These are phyloP conservation scores for Stropharia rugosoannulata DNA, from an alignment of 768 basidiomycete species.

Conservation along the genomic window DNA sequence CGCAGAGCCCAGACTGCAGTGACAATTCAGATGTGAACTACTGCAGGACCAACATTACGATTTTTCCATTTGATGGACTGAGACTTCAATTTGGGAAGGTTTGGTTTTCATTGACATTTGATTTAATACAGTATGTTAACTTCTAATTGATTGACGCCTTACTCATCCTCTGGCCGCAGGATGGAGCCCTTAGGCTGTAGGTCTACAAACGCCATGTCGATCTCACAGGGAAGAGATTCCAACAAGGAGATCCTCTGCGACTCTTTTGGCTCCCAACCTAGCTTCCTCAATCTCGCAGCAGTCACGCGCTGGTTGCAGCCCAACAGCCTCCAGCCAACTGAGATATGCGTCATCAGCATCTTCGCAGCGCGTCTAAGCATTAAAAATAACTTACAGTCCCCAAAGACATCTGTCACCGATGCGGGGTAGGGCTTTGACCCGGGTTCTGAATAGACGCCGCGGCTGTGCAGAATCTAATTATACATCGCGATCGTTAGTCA, in stretches of 20 bases:
- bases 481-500: not conserved
- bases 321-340: constrained; percentile 40
- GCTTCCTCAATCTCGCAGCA: constrained; percentile 30
- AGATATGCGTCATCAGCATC: not conserved
- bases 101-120: not conserved
- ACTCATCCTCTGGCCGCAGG: constrained; percentile 1
- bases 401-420: constrained; percentile 33
- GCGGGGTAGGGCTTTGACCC: constrained; percentile 31
- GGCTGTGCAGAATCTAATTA: constrained; percentile 28
- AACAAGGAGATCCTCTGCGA: constrained; percentile 16
- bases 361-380: not conserved
- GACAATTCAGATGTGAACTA: too few species aligned
- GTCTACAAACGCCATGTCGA: constrained; percentile 19
- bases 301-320: constrained; percentile 37
- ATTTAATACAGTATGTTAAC: not conserved
- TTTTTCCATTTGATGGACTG: too few species aligned
- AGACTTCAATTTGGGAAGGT: too few species aligned
- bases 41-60: too few species aligned
- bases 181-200: constrained; percentile 11
- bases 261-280: constrained; percentile 39
- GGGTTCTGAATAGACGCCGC: constrained; percentile 30
- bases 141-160: not conserved
- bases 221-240: constrained; percentile 21
- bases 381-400: constrained; percentile 33
- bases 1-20: too few species aligned